A percentile compares a stretch with the other conserved stretches of the same genome.
Conservation (phyloP, 2,329 filamentous ascomycete species). For the Pseudogymnoascus sp. region DNA sequence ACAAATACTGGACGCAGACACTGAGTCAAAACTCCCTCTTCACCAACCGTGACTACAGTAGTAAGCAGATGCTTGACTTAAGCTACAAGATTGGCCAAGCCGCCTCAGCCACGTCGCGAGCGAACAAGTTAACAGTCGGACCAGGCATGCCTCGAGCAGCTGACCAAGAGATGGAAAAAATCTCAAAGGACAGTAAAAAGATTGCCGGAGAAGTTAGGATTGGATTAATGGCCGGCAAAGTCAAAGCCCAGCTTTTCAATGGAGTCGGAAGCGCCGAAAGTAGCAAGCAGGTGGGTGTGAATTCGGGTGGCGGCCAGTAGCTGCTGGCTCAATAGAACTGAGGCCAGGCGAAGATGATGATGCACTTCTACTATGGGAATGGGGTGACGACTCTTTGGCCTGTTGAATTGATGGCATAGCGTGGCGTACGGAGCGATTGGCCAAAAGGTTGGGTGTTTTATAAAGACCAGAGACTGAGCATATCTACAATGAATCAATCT, state of each 20-base stretch:
- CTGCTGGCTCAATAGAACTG: neutral
- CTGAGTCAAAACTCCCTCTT: constrained; percentile 84
- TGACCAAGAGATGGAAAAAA: constrained; percentile 44
- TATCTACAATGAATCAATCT: constrained; percentile 1
- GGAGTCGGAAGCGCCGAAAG: constrained; percentile 14
- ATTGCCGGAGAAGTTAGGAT: constrained; percentile 46
- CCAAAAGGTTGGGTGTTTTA: neutral
- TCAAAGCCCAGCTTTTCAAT: constrained; percentile 44
- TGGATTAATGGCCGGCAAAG: constrained; percentile 35
- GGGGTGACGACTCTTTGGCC: neutral
- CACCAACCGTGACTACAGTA: constrained; percentile 87
- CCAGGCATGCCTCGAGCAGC: constrained; percentile 19
- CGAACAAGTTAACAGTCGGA: constrained; percentile 25
- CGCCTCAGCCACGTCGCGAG: constrained; percentile 33
- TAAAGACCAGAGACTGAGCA: neutral
- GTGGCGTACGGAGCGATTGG: constrained; percentile 1
- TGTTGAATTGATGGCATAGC: constrained; percentile 5
- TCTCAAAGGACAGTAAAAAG: constrained; percentile 48
- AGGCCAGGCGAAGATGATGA: neutral
- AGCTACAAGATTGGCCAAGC: constrained; percentile 71
- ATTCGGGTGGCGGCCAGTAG: neutral
- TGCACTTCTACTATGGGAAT: neutral
- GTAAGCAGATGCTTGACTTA: constrained; percentile 84
- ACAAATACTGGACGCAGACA: constrained; percentile 98
- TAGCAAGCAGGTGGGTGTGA: neutral